Percentiles rank a stretch among this genome's conserved stretches.
Conservation (phyloP, 2,329 filamentous ascomycete genomes). For the Zymoseptoria brevis region DNA sequence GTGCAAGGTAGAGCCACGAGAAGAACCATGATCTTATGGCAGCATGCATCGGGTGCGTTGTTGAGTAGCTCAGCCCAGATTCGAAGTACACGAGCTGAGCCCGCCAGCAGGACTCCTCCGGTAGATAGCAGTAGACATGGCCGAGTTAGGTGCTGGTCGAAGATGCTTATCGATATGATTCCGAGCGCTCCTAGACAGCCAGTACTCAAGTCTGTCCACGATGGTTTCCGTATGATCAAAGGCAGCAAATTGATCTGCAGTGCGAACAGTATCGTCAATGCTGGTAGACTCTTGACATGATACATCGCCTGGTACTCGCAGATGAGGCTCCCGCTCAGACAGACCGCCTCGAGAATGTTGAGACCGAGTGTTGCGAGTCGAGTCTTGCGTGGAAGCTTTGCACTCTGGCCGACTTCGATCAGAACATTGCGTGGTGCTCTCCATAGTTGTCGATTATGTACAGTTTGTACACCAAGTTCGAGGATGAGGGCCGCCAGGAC, state of each 20-base stretch:
- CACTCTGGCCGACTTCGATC: not conserved
- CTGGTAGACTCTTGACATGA: not conserved
- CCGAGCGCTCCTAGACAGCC: not conserved
- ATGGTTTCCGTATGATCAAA: not conserved
- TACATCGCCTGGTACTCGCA: slow-evolving; percentile 1
- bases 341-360: not conserved
- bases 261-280: not conserved
- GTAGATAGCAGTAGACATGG: not conserved
- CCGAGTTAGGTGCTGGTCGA: not conserved
- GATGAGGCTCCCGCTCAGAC: not conserved
- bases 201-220: not conserved
- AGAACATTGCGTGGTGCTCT: not conserved
- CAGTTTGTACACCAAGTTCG: not conserved
- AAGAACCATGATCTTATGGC: not conserved
- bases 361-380: not conserved
- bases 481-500: not conserved
- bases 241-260: not conserved
- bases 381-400: not conserved
- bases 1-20: not conserved
- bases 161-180: not conserved
- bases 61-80: not conserved
- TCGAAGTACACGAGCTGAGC: not conserved
- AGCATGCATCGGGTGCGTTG: not conserved
- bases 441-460: not conserved
- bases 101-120: not conserved